Percentiles rank a stretch among this genome's conserved stretches.
Evolutionary conservation across 768 basidiomycete species (phyloP).

Genomic region (Paxillus ammoniavirescens): DNA sequence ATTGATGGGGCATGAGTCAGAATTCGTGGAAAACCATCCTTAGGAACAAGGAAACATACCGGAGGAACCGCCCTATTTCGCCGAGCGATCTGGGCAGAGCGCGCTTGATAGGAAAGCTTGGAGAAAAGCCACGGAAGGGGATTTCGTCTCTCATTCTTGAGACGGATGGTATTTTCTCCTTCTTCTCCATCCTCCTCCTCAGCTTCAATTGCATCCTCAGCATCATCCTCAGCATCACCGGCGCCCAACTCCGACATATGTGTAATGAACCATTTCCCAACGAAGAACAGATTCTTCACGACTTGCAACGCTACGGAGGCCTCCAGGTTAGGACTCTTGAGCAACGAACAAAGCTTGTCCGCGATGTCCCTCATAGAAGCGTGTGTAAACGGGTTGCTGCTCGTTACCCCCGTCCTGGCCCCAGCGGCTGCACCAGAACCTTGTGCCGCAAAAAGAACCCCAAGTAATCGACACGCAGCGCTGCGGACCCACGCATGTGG

Average conservation of each 20-base stretch:
- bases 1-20: conserved; percentile 4
- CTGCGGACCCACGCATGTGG: conserved; percentile 95
- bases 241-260: conserved; percentile 29
- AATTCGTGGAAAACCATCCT: not conserved
- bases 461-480: conserved; percentile 74
- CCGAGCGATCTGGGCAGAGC: conserved; percentile 70
- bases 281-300: conserved; percentile 90
- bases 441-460: conserved; percentile 54
- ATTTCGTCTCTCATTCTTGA: conserved; percentile 1
- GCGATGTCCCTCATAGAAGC: conserved; percentile 67
- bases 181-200: conserved; percentile 28
- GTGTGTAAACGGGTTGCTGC: conserved; percentile 50
- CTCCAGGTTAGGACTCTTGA: conserved; percentile 80
- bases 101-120: conserved; percentile 84
- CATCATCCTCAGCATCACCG: conserved; percentile 28
- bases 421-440: conserved; percentile 33
- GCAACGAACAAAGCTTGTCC: conserved; percentile 67
- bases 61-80: conserved; percentile 48
- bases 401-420: not conserved
- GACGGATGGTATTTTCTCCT: conserved; percentile 8
- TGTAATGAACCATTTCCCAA: conserved; percentile 79
- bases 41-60: conserved; percentile 36
- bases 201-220: conserved; percentile 32
- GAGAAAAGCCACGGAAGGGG: conserved; percentile 93
- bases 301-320: conserved; percentile 73